Base-by-base conservation (phyloP, 495 filamentous ascomycete species). In the Penicillium dipodomyicola region DNA sequence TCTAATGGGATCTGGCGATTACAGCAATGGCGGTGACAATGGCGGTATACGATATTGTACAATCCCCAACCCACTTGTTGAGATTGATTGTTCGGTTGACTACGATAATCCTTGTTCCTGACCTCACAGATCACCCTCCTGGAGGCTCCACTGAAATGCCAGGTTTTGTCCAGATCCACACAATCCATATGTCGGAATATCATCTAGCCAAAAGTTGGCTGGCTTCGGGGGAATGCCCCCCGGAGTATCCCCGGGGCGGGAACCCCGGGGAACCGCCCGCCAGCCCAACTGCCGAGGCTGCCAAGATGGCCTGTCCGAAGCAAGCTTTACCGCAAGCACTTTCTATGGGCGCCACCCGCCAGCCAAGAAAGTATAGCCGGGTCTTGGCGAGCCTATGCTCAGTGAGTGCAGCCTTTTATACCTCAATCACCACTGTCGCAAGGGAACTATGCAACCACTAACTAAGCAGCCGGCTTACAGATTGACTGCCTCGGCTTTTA, bases 221-320 rank as follows among this genome's bases (percentile, higher is more conserved):
- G 23, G 23, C 23, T 23, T 23, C 23, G 5, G 23, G 23, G 23
- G 23, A 23, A 23, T 2, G 2, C 23, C 23, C 23, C 23, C 23
- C 23, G 23, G 3, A 5, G 23, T 2, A 23, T 3, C 22, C 22
- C 22, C n/a, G n/a, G n/a, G n/a, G n/a, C n/a, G n/a, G n/a, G n/a
- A n/a, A 0, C 2, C 22, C 22, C 22, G 22, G 22, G 22, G 22
- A 23, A 23, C 0, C 1, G 17, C 9, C 6, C 4, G 8, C 15
- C n/a, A 39, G 7, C 5, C 14, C 33, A 27, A 49, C 19, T 37
- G 7, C 48, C 35, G 49, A 52, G 27, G 29, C 45, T 33, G 50
- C 50, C 50, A 43, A 52, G 39, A 52, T 27, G 27, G 17, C 50
- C 43, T 52, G 27, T 32, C 11, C 22, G n/a, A 52, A 23, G 50